Percentiles rank a stretch among this genome's conserved stretches.
Conservation (phyloP, 2,329 filamentous ascomycete species). For the Fusarium armeniacum region DNA sequence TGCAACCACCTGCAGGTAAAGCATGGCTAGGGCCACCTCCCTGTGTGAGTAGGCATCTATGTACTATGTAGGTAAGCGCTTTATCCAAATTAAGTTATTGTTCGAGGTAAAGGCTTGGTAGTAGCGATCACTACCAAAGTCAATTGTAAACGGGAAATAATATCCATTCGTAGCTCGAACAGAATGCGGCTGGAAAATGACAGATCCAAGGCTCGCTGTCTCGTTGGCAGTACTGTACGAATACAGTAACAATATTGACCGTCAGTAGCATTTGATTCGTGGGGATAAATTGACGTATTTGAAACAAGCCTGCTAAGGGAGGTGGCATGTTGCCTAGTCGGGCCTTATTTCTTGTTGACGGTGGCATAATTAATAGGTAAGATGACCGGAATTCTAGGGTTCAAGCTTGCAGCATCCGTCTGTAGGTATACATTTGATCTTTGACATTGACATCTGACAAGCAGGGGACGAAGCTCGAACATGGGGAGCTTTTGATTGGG, state of each 20-base stretch:
- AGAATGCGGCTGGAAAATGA: constrained; percentile 7
- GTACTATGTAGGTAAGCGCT: background rate
- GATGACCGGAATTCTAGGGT: constrained; percentile 10
- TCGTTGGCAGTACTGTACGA: background rate
- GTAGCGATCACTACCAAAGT: constrained; percentile 16
- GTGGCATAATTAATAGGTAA: constrained; percentile 34
- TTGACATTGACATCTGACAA: constrained; percentile 44
- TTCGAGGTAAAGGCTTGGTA: background rate
- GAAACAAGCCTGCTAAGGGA: constrained; percentile 14
- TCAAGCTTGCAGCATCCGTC: constrained; percentile 24
- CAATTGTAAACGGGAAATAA: constrained; percentile 18
- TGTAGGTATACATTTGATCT: background rate
- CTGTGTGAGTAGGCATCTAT: constrained; percentile 2
- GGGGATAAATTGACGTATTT: constrained; percentile 18
- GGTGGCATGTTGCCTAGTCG: constrained; percentile 45
- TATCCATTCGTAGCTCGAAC: background rate
- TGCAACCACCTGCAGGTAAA: constrained; percentile 15
- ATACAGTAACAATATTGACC: background rate
- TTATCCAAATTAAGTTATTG: constrained; percentile 3
- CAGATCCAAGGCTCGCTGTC: constrained; percentile 3
- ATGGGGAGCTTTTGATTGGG: constrained; percentile 39
- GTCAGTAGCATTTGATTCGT: constrained; percentile 35
- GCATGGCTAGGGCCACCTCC: constrained; percentile 30
- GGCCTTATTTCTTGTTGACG: constrained; percentile 42
- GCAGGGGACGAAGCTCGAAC: constrained; percentile 35